These are phyloP conservation scores for Eucalyptus regnans DNA, from an alignment of 345 rosid species.

Conservation along the genomic window DNA sequence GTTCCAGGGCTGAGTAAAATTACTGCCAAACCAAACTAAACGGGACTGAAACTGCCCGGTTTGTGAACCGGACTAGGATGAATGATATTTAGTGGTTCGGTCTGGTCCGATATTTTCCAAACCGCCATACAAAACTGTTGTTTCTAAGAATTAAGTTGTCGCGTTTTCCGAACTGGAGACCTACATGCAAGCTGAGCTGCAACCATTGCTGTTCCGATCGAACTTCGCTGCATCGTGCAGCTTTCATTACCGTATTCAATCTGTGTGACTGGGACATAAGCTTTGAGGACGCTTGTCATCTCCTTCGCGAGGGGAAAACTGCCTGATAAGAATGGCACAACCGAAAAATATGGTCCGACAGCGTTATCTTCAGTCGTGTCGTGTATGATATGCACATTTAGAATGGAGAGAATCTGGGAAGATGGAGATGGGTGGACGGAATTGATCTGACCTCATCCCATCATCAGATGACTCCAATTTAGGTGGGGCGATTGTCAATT, in stretches of 20 bases:
- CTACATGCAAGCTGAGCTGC: not conserved
- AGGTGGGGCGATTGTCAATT: not conserved
- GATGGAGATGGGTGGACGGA: not conserved
- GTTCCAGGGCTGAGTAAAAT: not conserved
- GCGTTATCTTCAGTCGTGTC: not conserved
- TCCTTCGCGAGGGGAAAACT: not conserved
- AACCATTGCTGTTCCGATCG: not conserved
- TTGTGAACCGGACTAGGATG: not conserved
- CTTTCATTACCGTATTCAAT: not conserved
- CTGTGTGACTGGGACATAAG: not conserved
- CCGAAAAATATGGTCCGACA: not conserved
- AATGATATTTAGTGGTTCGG: not conserved
- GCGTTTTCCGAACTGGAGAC: not conserved
- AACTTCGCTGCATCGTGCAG: not conserved
- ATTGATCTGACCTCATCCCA: not conserved
- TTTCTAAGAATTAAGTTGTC: not conserved
- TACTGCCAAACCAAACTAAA: not conserved
- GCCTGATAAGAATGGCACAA: not conserved
- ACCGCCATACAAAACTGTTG: not conserved
- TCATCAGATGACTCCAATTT: not conserved
- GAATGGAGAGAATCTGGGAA: not conserved
- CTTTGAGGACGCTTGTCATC: not conserved
- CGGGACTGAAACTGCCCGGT: rapidly evolving
- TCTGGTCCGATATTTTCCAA: not conserved
- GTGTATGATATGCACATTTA: not conserved